phyloP scores from a whole-genome alignment of 108 stramenopile species.

The Stephanodiscus minutulus region DNA sequence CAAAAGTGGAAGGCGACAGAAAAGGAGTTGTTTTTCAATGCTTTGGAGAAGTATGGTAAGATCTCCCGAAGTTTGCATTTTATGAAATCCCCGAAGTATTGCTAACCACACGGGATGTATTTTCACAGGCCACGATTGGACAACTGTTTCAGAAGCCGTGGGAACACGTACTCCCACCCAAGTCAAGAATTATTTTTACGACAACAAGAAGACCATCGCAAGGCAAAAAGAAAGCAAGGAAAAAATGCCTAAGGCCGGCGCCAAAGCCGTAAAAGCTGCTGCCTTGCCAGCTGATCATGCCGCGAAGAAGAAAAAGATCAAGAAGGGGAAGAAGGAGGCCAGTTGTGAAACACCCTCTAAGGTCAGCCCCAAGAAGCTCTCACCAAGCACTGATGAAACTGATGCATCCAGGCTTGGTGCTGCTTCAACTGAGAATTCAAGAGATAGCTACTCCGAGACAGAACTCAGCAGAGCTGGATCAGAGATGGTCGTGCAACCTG shows the following conservation, averaged over 20 bases:
- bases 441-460: constrained; percentile 2
- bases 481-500: constrained; percentile 3
- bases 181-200: constrained; percentile 89
- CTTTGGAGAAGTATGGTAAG: constrained; percentile 76
- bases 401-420: too few species aligned
- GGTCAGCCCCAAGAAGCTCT: background rate
- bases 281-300: background rate
- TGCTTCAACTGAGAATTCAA: constrained; percentile 1
- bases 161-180: constrained; percentile 75
- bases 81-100: background rate
- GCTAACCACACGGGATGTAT: background rate
- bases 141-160: constrained; percentile 59
- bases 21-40: constrained; percentile 73
- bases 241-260: constrained; percentile 6
- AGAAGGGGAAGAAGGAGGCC: constrained; percentile 11
- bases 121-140: constrained; percentile 60
- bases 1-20: constrained; percentile 83
- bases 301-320: constrained; percentile 21
- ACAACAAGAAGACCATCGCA: constrained; percentile 73
- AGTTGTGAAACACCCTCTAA: background rate
- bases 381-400: background rate
- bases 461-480: background rate
- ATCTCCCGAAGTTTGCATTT: constrained; percentile 10
- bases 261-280: background rate
- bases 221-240: constrained; percentile 38